A percentile compares a stretch with the other conserved stretches of the same genome.
phyloP scores from a whole-genome alignment of 345 rosid genomes.

The Citrus glauca region DNA sequence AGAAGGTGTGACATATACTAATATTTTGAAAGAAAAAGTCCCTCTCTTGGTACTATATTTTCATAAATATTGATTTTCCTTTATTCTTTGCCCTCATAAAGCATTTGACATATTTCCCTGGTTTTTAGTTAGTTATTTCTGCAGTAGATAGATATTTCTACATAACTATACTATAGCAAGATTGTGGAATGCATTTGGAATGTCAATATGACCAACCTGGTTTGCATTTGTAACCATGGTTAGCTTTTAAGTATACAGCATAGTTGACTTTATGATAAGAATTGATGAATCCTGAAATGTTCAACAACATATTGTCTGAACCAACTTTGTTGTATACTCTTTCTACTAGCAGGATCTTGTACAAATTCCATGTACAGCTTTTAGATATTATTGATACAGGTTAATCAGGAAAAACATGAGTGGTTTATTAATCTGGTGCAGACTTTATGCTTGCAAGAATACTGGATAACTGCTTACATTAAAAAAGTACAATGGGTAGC shows the following conservation, averaged over 20 bases:
- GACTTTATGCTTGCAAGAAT: neutral
- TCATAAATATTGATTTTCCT: neutral
- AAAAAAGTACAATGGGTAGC: neutral
- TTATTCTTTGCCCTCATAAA: neutral
- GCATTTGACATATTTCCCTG: neutral
- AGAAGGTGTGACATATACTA: constrained; percentile 36
- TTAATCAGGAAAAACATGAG: neutral
- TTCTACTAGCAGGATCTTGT: neutral
- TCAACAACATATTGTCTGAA: neutral
- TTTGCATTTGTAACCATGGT: neutral
- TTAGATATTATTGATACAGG: neutral
- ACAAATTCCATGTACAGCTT: neutral
- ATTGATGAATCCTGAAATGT: neutral
- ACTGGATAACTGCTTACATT: neutral
- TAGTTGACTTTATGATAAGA: neutral
- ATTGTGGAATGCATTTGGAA: neutral
- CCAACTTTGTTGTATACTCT: neutral
- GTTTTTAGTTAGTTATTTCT: neutral
- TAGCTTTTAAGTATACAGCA: neutral
- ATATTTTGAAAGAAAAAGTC: neutral
- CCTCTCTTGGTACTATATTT: neutral
- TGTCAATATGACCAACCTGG: neutral
- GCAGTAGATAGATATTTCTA: neutral
- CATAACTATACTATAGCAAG: neutral
- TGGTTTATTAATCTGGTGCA: neutral